A percentile compares a stretch with the other conserved stretches of the same genome.
Conservation (phyloP, 1,284 basidiomycete genomes). For the Apiotrichum montevideense region DNA sequence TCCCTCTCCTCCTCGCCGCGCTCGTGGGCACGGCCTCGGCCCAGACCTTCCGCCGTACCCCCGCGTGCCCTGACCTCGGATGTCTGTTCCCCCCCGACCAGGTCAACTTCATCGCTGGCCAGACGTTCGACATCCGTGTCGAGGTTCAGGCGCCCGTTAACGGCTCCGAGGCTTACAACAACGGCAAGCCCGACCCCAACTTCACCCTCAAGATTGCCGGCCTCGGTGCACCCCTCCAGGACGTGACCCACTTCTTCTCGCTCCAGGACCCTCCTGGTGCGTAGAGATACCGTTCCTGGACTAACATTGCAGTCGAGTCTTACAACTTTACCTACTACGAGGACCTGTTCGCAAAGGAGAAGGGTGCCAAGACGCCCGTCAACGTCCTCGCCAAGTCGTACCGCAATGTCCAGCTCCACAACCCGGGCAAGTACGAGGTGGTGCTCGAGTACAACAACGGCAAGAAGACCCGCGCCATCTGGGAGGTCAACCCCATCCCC, state of each 20-base stretch:
- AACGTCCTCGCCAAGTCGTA: conserved; percentile 47
- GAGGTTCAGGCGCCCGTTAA: conserved; percentile 49
- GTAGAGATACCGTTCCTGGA: background rate
- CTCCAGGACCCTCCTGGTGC: conserved; percentile 28
- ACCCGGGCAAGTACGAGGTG: conserved; percentile 30
- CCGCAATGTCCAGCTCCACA: conserved; percentile 41
- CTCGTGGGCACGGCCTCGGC: conserved; percentile 23
- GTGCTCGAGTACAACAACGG: conserved; percentile 32
- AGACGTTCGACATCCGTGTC: conserved; percentile 40
- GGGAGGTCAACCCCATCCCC: conserved; percentile 37
- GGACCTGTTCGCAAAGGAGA: conserved; percentile 45
- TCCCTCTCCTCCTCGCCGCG: conserved; percentile 17
- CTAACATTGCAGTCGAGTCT: conserved; percentile 15
- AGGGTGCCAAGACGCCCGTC: conserved; percentile 36
- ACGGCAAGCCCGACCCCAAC: conserved; percentile 35
- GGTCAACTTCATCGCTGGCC: conserved; percentile 40
- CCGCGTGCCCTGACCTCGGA: conserved; percentile 44
- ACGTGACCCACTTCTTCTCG: conserved; percentile 41
- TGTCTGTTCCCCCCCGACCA: conserved; percentile 45
- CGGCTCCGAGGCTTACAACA: conserved; percentile 46
- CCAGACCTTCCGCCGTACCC: conserved; percentile 45
- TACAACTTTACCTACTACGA: conserved; percentile 43
- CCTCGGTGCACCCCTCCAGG: conserved; percentile 29
- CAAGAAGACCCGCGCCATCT: conserved; percentile 36
- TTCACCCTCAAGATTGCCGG: conserved; percentile 42